These are phyloP conservation scores for Wickerhamiella domercqiae DNA, from an alignment of 805 yeast genomes.

Conservation along the genomic window DNA sequence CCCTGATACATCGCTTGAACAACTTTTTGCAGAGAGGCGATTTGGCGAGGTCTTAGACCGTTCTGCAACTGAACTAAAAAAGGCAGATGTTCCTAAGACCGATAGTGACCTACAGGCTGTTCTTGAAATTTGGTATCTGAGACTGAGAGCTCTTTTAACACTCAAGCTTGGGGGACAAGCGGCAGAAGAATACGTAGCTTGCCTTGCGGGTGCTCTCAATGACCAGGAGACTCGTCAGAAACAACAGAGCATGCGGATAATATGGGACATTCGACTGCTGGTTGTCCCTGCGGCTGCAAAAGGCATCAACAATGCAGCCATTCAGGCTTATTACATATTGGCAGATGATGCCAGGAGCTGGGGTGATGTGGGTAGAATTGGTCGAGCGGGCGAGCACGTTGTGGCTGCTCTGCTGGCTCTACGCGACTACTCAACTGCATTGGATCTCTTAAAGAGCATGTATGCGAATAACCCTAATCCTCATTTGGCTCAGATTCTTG, in stretches of 20 bases:
- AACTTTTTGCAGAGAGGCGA: slow-evolving; percentile 15
- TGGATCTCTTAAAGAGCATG: slow-evolving; percentile 18
- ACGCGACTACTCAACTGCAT: slow-evolving; percentile 22
- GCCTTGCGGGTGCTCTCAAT: slow-evolving; percentile 15
- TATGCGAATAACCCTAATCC: slow-evolving; percentile 4
- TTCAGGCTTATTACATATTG: slow-evolving; percentile 21
- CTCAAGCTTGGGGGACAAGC: slow-evolving; percentile 18
- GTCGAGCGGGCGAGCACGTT: slow-evolving; percentile 21
- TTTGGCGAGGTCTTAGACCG: slow-evolving; percentile 19
- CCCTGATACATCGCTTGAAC: slow-evolving; percentile 1
- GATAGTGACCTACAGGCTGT: slow-evolving; percentile 8
- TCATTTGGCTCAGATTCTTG: slow-evolving; percentile 10
- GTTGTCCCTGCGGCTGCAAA: slow-evolving; percentile 21
- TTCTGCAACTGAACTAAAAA: slow-evolving; percentile 6
- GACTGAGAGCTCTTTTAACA: slow-evolving; percentile 19
- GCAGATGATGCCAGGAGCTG: slow-evolving; percentile 23
- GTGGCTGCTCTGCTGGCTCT: slow-evolving; percentile 22
- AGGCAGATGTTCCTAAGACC: slow-evolving; percentile 4
- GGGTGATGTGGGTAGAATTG: slow-evolving; percentile 15
- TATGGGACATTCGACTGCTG: slow-evolving; percentile 24
- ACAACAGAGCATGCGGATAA: slow-evolving; percentile 14
- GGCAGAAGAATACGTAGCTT: slow-evolving; percentile 22
- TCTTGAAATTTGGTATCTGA: slow-evolving; percentile 20
- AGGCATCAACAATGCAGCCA: slow-evolving; percentile 23
- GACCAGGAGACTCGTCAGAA: slow-evolving; percentile 12